Base-by-base conservation (phyloP, 2,329 filamentous ascomycete genomes). In the Pestalotiopsis sp. region DNA sequence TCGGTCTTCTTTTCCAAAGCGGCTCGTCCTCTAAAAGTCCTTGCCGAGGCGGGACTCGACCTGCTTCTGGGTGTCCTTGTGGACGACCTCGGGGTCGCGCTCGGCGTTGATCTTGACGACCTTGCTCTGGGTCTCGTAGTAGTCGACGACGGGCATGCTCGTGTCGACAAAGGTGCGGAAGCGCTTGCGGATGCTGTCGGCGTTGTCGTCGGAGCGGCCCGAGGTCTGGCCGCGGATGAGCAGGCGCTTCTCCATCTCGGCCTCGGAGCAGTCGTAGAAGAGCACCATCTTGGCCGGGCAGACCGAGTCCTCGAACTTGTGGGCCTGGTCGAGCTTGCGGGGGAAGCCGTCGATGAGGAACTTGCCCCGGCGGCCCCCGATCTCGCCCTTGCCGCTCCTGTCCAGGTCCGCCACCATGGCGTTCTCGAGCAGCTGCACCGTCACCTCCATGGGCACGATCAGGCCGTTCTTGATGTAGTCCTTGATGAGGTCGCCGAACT, bases 361-460 rank as follows among this genome's bases (percentile, higher is more conserved):
- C 75, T 92, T 89, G 65, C 87, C 87, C 78, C 89, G 91, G 71
- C 77, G 78, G 65, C 68, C 76, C 65, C 71, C 74, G 64, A 77
- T 74, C 13, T 68, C 65, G 63, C 70, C 71, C 26, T 64, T 68
- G 10, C 65, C 30, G 7, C 83, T 80, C 67, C 85, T 81, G 67
- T 84, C 77, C 65, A 97, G 88, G 13, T 88, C 85, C 9, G 87
- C 89, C 67, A 85, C 86, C 93, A 99, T 98, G 68, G 94, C 94
- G 80, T 97, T 97, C 82, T 98, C 94, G 57, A 99, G 88, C 44
- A 99, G 83, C 75, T 94, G 91, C 68, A 99, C 92, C 4, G 96
- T 99, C 64, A 98, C 94, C 81, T 98, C 95, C 93, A 97, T 97
- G n/a, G 96, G 96, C 71, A 99, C 96, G 80, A 99, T 99, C 74